Evolutionary conservation across 2,329 filamentous ascomycete species (phyloP), one percentile per base, ranked within the genome.

Genomic region (Fusarium napiforme): DNA sequence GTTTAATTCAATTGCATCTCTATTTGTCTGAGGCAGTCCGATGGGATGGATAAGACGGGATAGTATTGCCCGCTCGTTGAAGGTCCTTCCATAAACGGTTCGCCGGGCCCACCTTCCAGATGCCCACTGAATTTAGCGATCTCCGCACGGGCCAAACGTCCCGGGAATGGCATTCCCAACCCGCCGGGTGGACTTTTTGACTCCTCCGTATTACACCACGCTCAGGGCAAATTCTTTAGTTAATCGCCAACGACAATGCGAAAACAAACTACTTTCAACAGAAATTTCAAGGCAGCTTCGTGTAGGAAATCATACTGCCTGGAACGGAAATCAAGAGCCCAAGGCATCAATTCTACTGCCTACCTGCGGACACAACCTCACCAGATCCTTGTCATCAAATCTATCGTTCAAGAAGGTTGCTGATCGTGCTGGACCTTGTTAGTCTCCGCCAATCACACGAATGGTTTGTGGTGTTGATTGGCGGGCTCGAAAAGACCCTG

Each of bases 401-500:
- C 56, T 23, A 23, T 42, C 18, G 32, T 57, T 53, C 50, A 52
- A 69, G 30, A 65, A 49, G 65, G 46, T 46, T 69, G 65, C 36
- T 64, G 50, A 69, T 62, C 30, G 23, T 30, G 19, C 26, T 58
- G 61, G 61, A 49, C 37, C 58, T 56, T 46, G 50, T 57, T 58
- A 36, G 52, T 60, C 56, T 58, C 52, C 39, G 56, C 50, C 43
- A 59, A 57, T n/a, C 36, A 34, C 43, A 26, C 42, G 52, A 45
- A 43, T 49, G 57, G 30, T 42, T 42, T 36, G 23, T 23, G 43
- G 21, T 21, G 32, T n/a, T 46, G 49, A 72, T 72, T 72, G 72
- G 68, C 26, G n/a, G 59, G 30, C 23, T 37, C 45, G 40, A 52
- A 49, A 65, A 45, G 72, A 72, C 68, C 72, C 72, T 74, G 72